Conservation (phyloP, 805 yeast species). For the Clavispora carvajalis region DNA sequence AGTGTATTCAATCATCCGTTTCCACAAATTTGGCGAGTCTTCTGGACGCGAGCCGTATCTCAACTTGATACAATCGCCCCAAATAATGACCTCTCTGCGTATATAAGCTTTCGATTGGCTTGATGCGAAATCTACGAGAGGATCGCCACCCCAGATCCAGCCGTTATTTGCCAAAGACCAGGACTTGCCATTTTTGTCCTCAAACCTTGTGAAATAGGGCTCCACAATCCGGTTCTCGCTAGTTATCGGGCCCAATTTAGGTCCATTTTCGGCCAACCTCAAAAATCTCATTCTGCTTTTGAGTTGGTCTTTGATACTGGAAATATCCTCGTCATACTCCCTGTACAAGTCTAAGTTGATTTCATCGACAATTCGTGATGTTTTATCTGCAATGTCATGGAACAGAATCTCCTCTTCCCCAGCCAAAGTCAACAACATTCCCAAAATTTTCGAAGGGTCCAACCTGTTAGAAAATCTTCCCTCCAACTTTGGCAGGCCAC, state of each 20-base stretch:
- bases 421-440: conserved; percentile 37
- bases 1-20: conserved; percentile 76
- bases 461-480: conserved; percentile 52
- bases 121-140: conserved; percentile 90
- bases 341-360: conserved; percentile 69
- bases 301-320: conserved; percentile 61
- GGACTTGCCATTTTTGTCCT: conserved; percentile 45
- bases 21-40: conserved; percentile 90
- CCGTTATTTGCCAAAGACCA: conserved; percentile 91
- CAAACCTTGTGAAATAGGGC: conserved; percentile 79
- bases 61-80: conserved; percentile 96
- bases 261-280: conserved; percentile 78
- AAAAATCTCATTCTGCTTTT: conserved; percentile 71
- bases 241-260: conserved; percentile 62
- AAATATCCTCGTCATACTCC: conserved; percentile 69
- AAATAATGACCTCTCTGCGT: conserved; percentile 87
- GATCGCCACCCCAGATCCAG: conserved; percentile 98
- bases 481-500: conserved; percentile 41
- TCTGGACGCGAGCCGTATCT: conserved; percentile 73
- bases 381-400: conserved; percentile 26
- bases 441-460: conserved; percentile 46
- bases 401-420: conserved; percentile 17
- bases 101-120: conserved; percentile 71
- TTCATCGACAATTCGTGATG: conserved; percentile 61
- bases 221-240: conserved; percentile 62